Conservation (phyloP, 192 early-diverging fungal species). For the Umbelopsis sp. region DNA sequence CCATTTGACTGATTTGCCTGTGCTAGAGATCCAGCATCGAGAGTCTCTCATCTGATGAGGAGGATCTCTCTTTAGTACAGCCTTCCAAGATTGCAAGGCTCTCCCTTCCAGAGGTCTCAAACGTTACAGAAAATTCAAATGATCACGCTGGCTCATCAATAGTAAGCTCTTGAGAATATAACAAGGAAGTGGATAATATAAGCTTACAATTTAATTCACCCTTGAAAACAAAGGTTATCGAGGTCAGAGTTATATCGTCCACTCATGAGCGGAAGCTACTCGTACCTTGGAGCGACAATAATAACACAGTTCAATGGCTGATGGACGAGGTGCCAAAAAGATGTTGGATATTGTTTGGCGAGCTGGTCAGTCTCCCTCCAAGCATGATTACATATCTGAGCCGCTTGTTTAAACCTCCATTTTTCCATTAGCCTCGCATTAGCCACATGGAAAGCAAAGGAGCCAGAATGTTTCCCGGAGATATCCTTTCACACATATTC, state of each 20-base stretch:
- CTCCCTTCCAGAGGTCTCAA: too few relatives aligned
- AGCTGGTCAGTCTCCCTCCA: not conserved
- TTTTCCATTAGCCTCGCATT: not conserved
- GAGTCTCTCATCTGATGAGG: too few relatives aligned
- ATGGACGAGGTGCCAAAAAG: not conserved
- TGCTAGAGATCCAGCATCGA: too few relatives aligned
- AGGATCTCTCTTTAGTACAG: too few relatives aligned
- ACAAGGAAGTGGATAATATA: not conserved
- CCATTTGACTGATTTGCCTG: not conserved
- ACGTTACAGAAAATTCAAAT: too few relatives aligned
- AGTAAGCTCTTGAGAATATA: not conserved
- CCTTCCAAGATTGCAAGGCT: too few relatives aligned
- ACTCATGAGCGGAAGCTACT: slow-evolving; percentile 1
- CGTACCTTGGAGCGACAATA: not conserved
- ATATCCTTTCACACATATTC: not conserved
- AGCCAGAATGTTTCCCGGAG: not conserved
- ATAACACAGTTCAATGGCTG: not conserved
- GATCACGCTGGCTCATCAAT: not conserved
- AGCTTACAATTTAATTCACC: not conserved
- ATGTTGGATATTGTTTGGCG: not conserved
- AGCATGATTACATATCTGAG: too few relatives aligned
- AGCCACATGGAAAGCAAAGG: not conserved
- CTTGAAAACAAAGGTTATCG: not conserved
- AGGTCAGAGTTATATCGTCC: not conserved
- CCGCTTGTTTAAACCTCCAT: not conserved